Evolutionary conservation across 768 basidiomycete species (phyloP), one percentile per base, ranked within the genome.

Genomic region (Clitopilus passeckerianus): DNA sequence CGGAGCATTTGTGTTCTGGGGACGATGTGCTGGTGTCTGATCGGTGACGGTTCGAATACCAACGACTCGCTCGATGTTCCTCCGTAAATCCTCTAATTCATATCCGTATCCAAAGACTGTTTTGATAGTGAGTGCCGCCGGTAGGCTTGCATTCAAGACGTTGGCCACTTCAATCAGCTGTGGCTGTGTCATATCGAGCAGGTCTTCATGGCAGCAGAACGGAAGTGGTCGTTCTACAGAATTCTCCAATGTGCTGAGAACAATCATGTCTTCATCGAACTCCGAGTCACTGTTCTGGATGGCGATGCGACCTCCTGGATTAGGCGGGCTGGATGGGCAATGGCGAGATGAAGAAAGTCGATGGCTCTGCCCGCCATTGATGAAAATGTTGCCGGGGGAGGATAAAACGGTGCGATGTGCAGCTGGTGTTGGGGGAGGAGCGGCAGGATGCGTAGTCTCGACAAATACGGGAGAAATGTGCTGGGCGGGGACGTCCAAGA

Each of bases 181-280:
- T 0, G 68, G 50, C 43, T 81, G 82, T 3, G 80, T 64, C 89
- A 91, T 89, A 0, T 80, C 77, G 57, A 89, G 65, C 43, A 90
- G 77, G 63, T 91, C 87, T 60, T 87, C 86, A 66, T 91, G 87
- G 69, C 86, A 89, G 71, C 86, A 87, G 72, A 90, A 91, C 0
- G 87, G 87, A 10, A 50, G 46, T 16, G 46, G 46, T 22, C 18
- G 46, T 50, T 50, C 46, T 10, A 22, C 46, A 20, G 46, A 50
- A 50, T 50, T 50, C 3, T 50, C 22, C 18, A 50, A 23, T 12
- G 46, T 50, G n/a, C 46, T 50, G 46, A 50, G 46, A 18, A 50
- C 18, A 50, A 50, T 5, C 10, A 23, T n/a, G 46, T 50, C 46
- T 22, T 50, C 46, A 20, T 23, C 46, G 15, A 50, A 50, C 10